These are phyloP conservation scores for Heliocybe sulcata DNA, from an alignment of 1,284 basidiomycete species.

Conservation along the genomic window DNA sequence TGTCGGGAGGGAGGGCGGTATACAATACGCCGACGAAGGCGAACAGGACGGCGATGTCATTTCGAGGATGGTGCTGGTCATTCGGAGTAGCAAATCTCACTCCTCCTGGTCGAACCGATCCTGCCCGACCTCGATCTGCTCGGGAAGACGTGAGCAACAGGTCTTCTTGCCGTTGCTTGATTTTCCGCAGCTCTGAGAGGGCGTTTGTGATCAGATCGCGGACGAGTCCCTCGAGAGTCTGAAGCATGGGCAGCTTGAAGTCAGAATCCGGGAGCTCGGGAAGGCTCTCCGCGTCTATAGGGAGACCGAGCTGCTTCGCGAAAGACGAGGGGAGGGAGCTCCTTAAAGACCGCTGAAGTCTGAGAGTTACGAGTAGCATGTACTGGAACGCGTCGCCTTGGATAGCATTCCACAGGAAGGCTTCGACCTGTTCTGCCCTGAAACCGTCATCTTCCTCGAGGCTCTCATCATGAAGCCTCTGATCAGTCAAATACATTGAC, in stretches of 20 bases:
- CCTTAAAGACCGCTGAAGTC: conserved; percentile 40
- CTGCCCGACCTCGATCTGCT: conserved; percentile 45
- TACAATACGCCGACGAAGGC: conserved; percentile 81
- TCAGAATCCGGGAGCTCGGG: conserved; percentile 57
- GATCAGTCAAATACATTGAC: conserved; percentile 79
- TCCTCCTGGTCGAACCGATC: conserved; percentile 26
- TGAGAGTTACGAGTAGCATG: conserved; percentile 48
- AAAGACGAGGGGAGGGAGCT: conserved; percentile 38
- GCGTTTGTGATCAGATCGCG: conserved; percentile 72
- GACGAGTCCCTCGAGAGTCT: conserved; percentile 67
- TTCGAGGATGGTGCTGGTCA: conserved; percentile 46
- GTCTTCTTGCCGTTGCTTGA: conserved; percentile 91
- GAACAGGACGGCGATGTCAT: conserved; percentile 82
- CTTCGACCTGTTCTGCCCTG: conserved; percentile 73
- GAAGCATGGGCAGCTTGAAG: conserved; percentile 59
- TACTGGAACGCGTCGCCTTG: conserved; percentile 81
- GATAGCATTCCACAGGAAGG: conserved; percentile 75
- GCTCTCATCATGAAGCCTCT: conserved; percentile 58
- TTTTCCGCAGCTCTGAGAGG: conserved; percentile 82
- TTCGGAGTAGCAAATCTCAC: conserved; percentile 20
- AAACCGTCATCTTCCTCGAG: conserved; percentile 64
- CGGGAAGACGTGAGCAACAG: conserved; percentile 58
- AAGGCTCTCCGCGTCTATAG: conserved; percentile 36
- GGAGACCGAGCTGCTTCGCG: conserved; percentile 25
- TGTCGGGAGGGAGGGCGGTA: conserved; percentile 64